A percentile compares a stretch with the other conserved stretches of the same genome.
These are phyloP conservation scores for Pochonia chlamydosporia DNA, from an alignment of 2,329 filamentous ascomycete species.

Conservation along the genomic window DNA sequence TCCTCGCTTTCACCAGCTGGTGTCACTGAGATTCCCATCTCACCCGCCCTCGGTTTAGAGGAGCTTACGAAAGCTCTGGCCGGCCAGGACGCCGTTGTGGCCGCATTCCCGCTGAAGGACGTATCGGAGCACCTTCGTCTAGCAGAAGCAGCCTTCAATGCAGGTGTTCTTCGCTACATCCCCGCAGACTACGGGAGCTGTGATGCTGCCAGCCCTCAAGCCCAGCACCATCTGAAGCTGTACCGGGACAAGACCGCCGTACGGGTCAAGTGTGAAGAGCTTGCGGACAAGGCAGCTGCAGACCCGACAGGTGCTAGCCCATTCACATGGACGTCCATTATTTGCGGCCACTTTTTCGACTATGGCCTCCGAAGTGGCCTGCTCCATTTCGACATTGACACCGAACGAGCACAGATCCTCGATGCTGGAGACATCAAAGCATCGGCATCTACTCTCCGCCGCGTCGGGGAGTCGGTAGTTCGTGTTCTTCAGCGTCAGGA, in stretches of 20 bases:
- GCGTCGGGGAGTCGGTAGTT: conserved; percentile 43
- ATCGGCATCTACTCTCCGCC: conserved; percentile 41
- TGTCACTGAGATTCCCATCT: conserved; percentile 18
- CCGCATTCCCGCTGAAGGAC: conserved; percentile 31
- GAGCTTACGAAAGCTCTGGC: conserved; percentile 41
- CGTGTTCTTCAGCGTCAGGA: conserved; percentile 42
- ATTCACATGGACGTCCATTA: conserved; percentile 46
- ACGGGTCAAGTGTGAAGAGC: conserved; percentile 22
- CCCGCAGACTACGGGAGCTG: conserved; percentile 51
- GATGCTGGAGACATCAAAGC: conserved; percentile 46
- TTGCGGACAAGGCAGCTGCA: conserved; percentile 22
- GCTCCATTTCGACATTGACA: conserved; percentile 38
- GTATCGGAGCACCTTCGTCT: conserved; percentile 40
- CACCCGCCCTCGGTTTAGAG: conserved; percentile 22
- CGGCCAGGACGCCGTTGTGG: conserved; percentile 52
- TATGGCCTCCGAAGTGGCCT: conserved; percentile 37
- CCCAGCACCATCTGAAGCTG: conserved; percentile 24
- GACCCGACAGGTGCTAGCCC: neutral
- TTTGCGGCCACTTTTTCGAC: conserved; percentile 42
- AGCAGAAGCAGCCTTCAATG: conserved; percentile 51
- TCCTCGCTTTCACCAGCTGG: conserved; percentile 16
- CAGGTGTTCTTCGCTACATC: conserved; percentile 56
- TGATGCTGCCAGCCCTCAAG: conserved; percentile 29
- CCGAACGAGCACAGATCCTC: conserved; percentile 37
- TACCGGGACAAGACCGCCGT: conserved; percentile 30